Base-by-base conservation (phyloP, 768 basidiomycete species). In the Agaricus blazei region DNA sequence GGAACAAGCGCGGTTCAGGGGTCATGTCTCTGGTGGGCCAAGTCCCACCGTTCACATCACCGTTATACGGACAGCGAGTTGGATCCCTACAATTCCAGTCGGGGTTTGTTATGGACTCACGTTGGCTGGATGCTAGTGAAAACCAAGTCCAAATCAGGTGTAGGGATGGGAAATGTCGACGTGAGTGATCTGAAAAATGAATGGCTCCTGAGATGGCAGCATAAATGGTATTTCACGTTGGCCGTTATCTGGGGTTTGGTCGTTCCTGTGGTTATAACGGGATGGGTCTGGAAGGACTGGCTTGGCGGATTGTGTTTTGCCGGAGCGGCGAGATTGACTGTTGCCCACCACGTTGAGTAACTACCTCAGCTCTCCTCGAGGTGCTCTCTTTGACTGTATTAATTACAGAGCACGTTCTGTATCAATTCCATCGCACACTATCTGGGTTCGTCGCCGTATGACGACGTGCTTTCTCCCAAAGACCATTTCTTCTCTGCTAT, bases 381-480 rank as follows among this genome's bases (percentile, higher is more conserved):
- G 24, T 49, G 41, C 19, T 47, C 46, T 49, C 24, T 42, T 59
- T 59, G 51, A 58, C 40, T 23, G 46, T 4, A 47, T 45, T 37
- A 26, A 9, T 36, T 34, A 48, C 63, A 88, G 86, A 88, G 90
- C 61, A 90, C 87, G 1, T 93, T 93, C 69, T 90, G 86, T 65
- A 90, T 93, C 69, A 93, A 93, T 67, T 93, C 90, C 19, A 79
- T 93, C 29, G 90, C 90, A 0, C 91, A 93, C 67, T 91, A 85
- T 73, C 77, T 93, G 46, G 91, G 91, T 36, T 81, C 83, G 47
- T 77, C 88, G 28, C 83, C 90, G 1, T 93, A 92, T 59, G 91
- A 93, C 66, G 88, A 92, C 73, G 83, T 72, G 59, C 78, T 87
- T 64, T 82, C 83, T 34, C 88, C 90, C 42, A 79, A 87, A 28